A percentile compares a stretch with the other conserved stretches of the same genome.
phyloP scores from a whole-genome alignment of 2,329 filamentous ascomycete genomes.

The Scedosporium boydii region DNA sequence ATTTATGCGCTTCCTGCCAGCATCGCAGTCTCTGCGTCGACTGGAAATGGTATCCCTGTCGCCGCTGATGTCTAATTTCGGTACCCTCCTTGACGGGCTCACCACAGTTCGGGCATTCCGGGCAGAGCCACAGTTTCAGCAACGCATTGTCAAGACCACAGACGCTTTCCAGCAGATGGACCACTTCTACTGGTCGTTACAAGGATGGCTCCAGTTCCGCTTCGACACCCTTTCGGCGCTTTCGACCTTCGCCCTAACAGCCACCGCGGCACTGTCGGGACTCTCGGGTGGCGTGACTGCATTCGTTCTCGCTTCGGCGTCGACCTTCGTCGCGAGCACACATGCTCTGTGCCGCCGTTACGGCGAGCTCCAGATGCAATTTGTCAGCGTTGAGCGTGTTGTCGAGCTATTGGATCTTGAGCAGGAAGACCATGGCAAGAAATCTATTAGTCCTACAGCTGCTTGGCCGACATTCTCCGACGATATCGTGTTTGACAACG shows the following conservation, averaged over 20 bases:
- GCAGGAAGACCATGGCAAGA: slow-evolving; percentile 57
- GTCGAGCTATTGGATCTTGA: slow-evolving; percentile 73
- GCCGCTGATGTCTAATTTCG: slow-evolving; percentile 87
- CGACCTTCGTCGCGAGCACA: slow-evolving; percentile 59
- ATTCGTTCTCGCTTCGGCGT: slow-evolving; percentile 69
- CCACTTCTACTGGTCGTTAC: slow-evolving; percentile 88
- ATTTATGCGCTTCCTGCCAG: slow-evolving; percentile 69
- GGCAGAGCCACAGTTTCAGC: slow-evolving; percentile 70
- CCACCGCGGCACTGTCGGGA: slow-evolving; percentile 65
- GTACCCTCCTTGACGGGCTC: slow-evolving; percentile 73
- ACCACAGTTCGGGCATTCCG: slow-evolving; percentile 80
- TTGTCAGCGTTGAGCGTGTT: slow-evolving; percentile 80
- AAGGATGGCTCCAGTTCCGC: slow-evolving; percentile 75
- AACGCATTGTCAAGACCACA: slow-evolving; percentile 68
- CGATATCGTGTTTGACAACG: slow-evolving; percentile 65
- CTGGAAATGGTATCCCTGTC: slow-evolving; percentile 85
- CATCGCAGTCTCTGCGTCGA: slow-evolving; percentile 72
- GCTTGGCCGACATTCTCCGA: slow-evolving; percentile 67
- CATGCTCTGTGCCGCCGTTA: slow-evolving; percentile 71
- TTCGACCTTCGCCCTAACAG: slow-evolving; percentile 64
- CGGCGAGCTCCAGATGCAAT: slow-evolving; percentile 82
- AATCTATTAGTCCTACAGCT: slow-evolving; percentile 52
- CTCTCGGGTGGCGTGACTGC: slow-evolving; percentile 71
- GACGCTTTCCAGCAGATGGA: slow-evolving; percentile 92
- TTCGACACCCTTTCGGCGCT: slow-evolving; percentile 64